Conservation (phyloP, 441 rosid genomes). For the Eruca vesicaria region DNA sequence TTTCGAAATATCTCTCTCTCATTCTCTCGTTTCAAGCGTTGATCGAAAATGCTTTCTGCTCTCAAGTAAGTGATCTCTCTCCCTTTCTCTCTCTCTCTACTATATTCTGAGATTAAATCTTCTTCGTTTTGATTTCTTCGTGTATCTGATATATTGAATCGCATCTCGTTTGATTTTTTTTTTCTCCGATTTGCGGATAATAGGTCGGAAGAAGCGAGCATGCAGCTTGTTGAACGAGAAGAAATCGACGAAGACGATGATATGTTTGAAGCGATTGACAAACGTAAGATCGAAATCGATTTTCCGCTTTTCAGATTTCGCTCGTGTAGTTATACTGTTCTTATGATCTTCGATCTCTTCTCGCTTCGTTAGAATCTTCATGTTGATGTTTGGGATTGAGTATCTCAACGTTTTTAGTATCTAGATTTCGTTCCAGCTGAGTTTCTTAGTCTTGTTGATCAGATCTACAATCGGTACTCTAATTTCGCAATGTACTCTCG, state of each 20-base stretch:
- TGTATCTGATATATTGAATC: background rate
- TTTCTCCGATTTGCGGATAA: conserved; percentile 9
- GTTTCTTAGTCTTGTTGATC: background rate
- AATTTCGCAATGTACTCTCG: background rate
- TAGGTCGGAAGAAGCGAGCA: conserved; percentile 75
- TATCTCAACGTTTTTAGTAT: background rate
- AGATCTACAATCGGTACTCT: background rate
- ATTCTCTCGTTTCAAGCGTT: conserved; percentile 16
- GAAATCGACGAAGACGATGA: conserved; percentile 80
- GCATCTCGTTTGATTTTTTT: conserved; percentile 4
- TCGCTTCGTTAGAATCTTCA: background rate
- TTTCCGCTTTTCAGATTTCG: background rate
- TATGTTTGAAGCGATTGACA: conserved; percentile 78
- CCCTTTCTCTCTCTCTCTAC: background rate
- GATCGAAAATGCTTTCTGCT: conserved; percentile 59
- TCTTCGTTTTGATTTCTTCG: conserved; percentile 1
- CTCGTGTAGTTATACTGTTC: background rate
- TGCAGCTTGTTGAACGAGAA: conserved; percentile 89
- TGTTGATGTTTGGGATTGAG: background rate
- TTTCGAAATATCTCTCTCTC: conserved; percentile 9
- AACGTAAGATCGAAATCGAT: conserved; percentile 42
- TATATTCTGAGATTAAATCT: background rate
- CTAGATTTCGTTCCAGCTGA: background rate
- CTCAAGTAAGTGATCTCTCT: conserved; percentile 54
- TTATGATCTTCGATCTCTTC: background rate